Percentiles rank a stretch among this genome's conserved stretches.
phyloP scores from a whole-genome alignment of 176 grass and related monocot species.

The Guadua angustifolia region DNA sequence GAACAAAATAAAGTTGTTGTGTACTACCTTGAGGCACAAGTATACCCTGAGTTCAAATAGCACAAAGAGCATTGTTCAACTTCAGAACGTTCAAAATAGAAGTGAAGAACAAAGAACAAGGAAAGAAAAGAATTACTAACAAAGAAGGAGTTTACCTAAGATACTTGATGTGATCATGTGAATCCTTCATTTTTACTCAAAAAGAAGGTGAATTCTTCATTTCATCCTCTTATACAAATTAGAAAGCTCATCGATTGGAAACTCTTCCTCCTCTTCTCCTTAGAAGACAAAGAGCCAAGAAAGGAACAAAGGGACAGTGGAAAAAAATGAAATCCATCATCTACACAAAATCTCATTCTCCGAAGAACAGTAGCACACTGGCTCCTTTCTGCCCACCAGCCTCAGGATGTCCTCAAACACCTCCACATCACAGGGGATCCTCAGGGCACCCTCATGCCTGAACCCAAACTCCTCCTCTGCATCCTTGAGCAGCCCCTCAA shows the following conservation, averaged over 20 bases:
- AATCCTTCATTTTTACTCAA: conserved; percentile 27
- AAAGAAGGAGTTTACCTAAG: conserved; percentile 25
- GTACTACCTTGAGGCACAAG: background rate
- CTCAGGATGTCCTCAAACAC: conserved; percentile 66
- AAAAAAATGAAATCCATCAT: conserved; percentile 24
- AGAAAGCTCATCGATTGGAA: background rate
- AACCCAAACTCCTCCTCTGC: conserved; percentile 89
- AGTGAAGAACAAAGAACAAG: conserved; percentile 8
- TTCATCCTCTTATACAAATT: background rate
- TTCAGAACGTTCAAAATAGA: conserved; percentile 20
- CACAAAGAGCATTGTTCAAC: conserved; percentile 10
- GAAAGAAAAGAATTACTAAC: background rate
- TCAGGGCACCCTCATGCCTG: conserved; percentile 59
- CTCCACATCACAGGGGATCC: conserved; percentile 69
- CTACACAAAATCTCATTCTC: conserved; percentile 52
- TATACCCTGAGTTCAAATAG: background rate
- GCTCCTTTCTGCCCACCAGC: conserved; percentile 52
- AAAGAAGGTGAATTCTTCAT: conserved; percentile 23
- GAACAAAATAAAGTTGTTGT: background rate
- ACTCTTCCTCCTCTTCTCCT: conserved; percentile 29
- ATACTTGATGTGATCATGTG: background rate
- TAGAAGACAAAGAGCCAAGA: conserved; percentile 37
- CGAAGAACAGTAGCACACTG: conserved; percentile 35
- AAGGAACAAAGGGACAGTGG: background rate
- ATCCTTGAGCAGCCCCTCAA: conserved; percentile 61